Percentiles rank a stretch among this genome's conserved stretches.
Evolutionary conservation across 176 grass and related monocot species (phyloP).

Genomic region (Avena sativa): DNA sequence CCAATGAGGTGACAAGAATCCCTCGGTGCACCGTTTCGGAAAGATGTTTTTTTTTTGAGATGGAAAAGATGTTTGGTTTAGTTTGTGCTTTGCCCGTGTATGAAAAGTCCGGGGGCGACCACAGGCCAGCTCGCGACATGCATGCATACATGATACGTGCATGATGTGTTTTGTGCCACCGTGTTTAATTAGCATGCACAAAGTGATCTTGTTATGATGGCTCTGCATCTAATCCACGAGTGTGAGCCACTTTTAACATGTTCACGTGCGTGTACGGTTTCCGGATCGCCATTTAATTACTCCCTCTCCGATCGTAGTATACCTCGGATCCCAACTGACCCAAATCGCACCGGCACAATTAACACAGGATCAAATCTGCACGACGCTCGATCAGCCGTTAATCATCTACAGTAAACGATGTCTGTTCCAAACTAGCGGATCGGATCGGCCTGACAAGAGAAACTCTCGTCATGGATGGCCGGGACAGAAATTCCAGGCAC

Average conservation of each 20-base stretch:
- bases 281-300: not conserved
- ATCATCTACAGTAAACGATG: not conserved
- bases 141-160: not conserved
- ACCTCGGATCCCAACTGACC: not conserved
- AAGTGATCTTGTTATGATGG: not conserved
- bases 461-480: not conserved
- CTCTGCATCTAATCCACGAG: not conserved
- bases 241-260: not conserved
- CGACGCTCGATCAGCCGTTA: not conserved
- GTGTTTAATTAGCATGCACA: not conserved
- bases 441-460: not conserved
- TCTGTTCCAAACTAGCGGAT: conserved; percentile 19
- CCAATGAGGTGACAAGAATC: conserved; percentile 5
- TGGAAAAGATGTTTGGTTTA: too few relatives aligned
- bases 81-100: conserved; percentile 2
- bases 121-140: conserved; percentile 27
- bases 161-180: not conserved
- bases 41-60: not conserved
- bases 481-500: conserved; percentile 35
- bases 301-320: too few relatives aligned
- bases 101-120: conserved; percentile 27
- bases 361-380: not conserved
- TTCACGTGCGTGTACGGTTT: not conserved
- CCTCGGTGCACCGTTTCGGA: not conserved
- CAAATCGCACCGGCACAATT: not conserved